Base-by-base conservation (phyloP, 2,329 filamentous ascomycete genomes). In the Colletotrichum euphorbiae region DNA sequence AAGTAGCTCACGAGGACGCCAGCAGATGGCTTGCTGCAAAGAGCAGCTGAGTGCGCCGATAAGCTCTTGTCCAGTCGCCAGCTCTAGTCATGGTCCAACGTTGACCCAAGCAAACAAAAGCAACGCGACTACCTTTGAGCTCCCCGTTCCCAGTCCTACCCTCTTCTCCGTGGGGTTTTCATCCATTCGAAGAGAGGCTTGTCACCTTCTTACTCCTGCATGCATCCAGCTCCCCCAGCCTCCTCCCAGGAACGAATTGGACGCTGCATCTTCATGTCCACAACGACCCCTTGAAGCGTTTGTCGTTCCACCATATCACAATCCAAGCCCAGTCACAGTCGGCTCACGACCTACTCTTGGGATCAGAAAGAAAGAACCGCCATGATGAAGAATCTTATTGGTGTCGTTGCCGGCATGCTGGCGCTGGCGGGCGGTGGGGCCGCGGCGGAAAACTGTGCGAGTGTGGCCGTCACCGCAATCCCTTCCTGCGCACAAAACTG, bases 401-500 rank as follows among this genome's bases (percentile, higher is more conserved):
- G 45, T 21, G 6, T 58, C 1, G 36, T 58, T 4, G 38, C 45
- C 19, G 38, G 52, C 5, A 12, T 40, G n/a, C 24, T 38, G 28
- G 19, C 57, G 4, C 52, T 67, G 52, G 45, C 52, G 19, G 5
- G 45, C n/a, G 59, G 43, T 17, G 45, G 19, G 15, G 52, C n/a
- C 40, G 59, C 52, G 13, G 64, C 60, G 31, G 51, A 67, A 0
- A 64, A 76, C 61, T 77, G 75, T 40, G 74, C 70, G 12, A 69
- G 72, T 11, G 70, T 77, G 17, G 74, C 74, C 19, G 72, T 70
- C 6, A 64, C 72, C 24, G 75, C 72, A 8, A 72, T 77, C 40
- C 75, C 75, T 3, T 58, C 67, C 2, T 77, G 75, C 21, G 75
- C 75, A 17, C 72, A 76, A 21, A 46, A 69, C 13, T 77, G 76